Conservation (phyloP, 305 asterid species). For the Withania somnifera region DNA sequence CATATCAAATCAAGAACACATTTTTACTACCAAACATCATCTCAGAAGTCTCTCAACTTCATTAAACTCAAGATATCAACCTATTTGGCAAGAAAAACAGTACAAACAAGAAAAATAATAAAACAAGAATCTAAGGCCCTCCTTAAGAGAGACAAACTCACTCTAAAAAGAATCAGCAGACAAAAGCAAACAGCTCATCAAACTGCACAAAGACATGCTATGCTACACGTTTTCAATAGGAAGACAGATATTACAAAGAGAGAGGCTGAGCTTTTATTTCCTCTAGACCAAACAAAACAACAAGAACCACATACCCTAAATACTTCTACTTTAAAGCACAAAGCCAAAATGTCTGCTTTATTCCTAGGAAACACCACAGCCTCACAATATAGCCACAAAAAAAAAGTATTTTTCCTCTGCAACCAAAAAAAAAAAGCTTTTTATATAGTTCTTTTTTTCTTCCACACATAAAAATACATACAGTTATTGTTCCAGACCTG, state of each 20-base stretch:
- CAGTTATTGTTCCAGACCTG: not conserved
- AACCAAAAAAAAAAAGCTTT: not conserved
- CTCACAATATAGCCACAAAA: constrained; percentile 19
- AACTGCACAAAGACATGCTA: not conserved
- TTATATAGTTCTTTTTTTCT: not conserved
- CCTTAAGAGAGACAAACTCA: not conserved
- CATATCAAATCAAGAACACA: constrained; percentile 32
- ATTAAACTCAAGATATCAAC: not conserved
- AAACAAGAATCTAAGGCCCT: not conserved
- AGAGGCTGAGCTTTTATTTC: constrained; percentile 7
- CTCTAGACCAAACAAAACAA: constrained; percentile 11
- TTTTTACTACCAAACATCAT: constrained; percentile 12
- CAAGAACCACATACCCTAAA: constrained; percentile 30
- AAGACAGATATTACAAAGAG: constrained; percentile 2
- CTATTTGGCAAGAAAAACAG: not conserved
- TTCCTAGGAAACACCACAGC: constrained; percentile 25
- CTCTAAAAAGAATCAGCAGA: not conserved
- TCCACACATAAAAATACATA: not conserved
- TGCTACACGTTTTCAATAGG: constrained; percentile 11
- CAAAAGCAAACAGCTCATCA: constrained; percentile 3
- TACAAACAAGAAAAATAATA: not conserved
- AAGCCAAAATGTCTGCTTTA: constrained; percentile 17
- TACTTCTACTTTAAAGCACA: constrained; percentile 5
- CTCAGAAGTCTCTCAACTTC: constrained; percentile 5
- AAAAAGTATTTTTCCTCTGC: not conserved